Base-by-base conservation (phyloP, 1,139 yeast species). In the Pichia sp. region DNA sequence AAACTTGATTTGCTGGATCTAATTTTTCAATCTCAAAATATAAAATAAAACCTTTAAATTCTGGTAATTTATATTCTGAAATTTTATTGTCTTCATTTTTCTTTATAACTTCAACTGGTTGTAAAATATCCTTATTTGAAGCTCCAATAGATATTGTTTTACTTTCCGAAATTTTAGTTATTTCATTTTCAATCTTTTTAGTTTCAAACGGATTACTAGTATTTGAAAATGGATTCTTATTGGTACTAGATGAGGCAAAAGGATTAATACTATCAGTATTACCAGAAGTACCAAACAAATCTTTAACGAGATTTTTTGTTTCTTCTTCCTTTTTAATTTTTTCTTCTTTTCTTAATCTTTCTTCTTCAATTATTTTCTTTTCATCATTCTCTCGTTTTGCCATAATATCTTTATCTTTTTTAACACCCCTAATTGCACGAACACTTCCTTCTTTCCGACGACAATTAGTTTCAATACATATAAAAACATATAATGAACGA, bases 401-500 rank as follows among this genome's bases (percentile, higher is more conserved):
- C 46, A 79, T 69, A 44, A 69, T 68, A 10, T 58, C 65, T 2
- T 78, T 75, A 57, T 81, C 85, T 54, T 80, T 80, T 49, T 71
- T 67, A 3, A 89, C 70, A 5, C 94, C 96, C 60, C 96, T 70
- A 41, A 89, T 68, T 30, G 86, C 87, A 55, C 83, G 76, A 4
- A 87, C 67, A 3, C 83, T 69, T 3, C 95, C 96, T 23, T 75
- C 70, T 54, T 78, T 74, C 50, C 84, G 71, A 38, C 83, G 74
- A 60, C 97, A 92, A 9, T 52, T 54, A 0, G 80, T 66, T 42
- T 78, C 72, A 39, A 73, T 68, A 65, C 98, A 92, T 2, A 80
- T 80, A 63, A 90, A 84, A 0, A 90, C 73, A 59, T 92, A 92
- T 27, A 92, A 63, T 11, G 80, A 80, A 47, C 98, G 73, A 56